Conservation (phyloP, 768 basidiomycete species). For the Cubamyces sp. region DNA sequence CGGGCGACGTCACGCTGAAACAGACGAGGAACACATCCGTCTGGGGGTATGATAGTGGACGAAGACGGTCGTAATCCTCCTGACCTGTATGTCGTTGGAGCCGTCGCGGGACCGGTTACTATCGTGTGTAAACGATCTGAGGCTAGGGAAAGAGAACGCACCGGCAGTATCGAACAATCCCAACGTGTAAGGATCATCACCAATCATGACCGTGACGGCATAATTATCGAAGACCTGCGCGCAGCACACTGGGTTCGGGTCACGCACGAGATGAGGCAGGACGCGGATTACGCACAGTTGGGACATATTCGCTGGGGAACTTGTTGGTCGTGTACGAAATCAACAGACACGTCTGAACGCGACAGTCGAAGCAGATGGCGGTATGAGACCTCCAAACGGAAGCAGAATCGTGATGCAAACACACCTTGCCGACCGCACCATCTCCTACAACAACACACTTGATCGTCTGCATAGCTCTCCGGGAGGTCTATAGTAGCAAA, state of each 20-base stretch:
- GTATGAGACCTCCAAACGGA: background rate
- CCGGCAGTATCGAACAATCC: constrained; percentile 99
- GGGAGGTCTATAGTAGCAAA: constrained; percentile 26
- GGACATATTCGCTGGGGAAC: constrained; percentile 98
- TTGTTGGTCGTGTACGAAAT: constrained; percentile 99
- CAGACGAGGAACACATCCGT: constrained; percentile 99
- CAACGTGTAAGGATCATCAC: constrained; percentile 98
- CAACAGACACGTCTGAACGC: constrained; percentile 83
- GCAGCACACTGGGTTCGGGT: background rate
- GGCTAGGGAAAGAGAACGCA: constrained; percentile 43
- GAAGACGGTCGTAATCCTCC: constrained; percentile 99
- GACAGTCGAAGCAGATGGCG: constrained; percentile 5
- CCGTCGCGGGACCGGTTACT: constrained; percentile 1
- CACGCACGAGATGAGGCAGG: constrained; percentile 16
- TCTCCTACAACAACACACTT: constrained; percentile 98
- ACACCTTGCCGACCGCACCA: constrained; percentile 97
- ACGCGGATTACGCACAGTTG: constrained; percentile 69
- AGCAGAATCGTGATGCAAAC: constrained; percentile 35
- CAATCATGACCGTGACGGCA: constrained; percentile 99
- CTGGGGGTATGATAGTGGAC: constrained; percentile 98
- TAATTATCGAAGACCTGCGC: constrained; percentile 94
- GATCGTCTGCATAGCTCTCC: constrained; percentile 83
- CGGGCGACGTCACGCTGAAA: constrained; percentile 98
- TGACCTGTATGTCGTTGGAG: constrained; percentile 61
- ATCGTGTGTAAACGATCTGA: constrained; percentile 11